Conservation (phyloP, 192 early-diverging fungal species). For the Entomortierella lignicola region DNA sequence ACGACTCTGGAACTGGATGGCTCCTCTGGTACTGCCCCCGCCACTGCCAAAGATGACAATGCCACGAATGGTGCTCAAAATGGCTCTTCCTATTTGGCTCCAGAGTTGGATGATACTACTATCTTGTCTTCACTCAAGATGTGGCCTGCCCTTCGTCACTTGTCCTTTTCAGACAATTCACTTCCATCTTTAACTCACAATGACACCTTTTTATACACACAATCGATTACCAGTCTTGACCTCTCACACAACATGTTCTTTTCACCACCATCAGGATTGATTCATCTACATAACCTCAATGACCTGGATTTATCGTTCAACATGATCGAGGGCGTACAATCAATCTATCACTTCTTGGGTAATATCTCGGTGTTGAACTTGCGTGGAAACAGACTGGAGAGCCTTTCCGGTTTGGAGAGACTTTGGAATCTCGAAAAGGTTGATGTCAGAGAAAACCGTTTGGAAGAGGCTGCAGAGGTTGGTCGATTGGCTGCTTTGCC, state of each 20-base stretch:
- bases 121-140: conserved; percentile 41
- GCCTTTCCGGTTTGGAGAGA: conserved; percentile 65
- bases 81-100: too few species aligned
- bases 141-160: conserved; percentile 55
- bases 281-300: conserved; percentile 59
- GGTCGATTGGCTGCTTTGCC: conserved; percentile 61
- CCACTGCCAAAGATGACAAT: too few species aligned
- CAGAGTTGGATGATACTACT: conserved; percentile 11
- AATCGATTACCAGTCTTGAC: conserved; percentile 58
- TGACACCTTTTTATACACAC: conserved; percentile 55
- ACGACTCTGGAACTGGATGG: conserved; percentile 1
- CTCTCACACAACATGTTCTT: conserved; percentile 64
- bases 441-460: conserved; percentile 64
- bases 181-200: conserved; percentile 52
- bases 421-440: conserved; percentile 66
- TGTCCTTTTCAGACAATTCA: conserved; percentile 64
- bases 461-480: conserved; percentile 64
- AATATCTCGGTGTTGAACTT: conserved; percentile 65
- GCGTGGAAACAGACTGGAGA: conserved; percentile 62
- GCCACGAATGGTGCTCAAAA: too few species aligned
- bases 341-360: conserved; percentile 64
- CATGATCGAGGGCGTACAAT: conserved; percentile 64
- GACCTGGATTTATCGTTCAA: conserved; percentile 66
- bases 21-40: background rate
- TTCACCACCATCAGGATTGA: conserved; percentile 58